Base-by-base conservation (phyloP, 352 stramenopile genomes). In the Phytophthora sansomeana region DNA sequence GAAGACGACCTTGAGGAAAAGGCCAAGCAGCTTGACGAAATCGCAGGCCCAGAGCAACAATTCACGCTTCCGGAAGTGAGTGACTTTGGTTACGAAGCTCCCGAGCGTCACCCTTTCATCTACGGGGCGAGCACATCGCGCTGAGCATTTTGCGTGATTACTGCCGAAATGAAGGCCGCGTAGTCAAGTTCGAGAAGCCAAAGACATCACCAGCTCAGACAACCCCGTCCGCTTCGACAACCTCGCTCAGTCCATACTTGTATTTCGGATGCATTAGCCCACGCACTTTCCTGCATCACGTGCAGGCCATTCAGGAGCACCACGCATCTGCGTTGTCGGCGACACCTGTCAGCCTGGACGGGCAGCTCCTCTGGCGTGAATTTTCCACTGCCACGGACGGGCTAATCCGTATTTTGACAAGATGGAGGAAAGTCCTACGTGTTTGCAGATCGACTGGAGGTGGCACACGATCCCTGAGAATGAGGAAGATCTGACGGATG, bases 131-230 rank as follows among this genome's bases (percentile, higher is more conserved):
- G 54, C 67, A 81, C 57, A 89, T 90, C 55, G 85, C 81, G 5
- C 49, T 92, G 24, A 80, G 72, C 7, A 91, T 92, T 49, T 42
- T 95, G 35, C 63, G 74, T 14, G 74, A 86, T 61, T 93, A 91
- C 52, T 90, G 85, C 63, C 84, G 80, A 62, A 88, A 93, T 55
- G 75, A 89, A 78, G 84, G 75, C 2, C 97, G 91, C 62, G 90
- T 98, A 11, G 84, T 92, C 26, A 93, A 84, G 29, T 99, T 99
- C 74, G 95, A 98, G 71, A 99, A 99, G 69, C 97, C 97, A 29
- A 98, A 99, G 69, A 99, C 97, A 3, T 92, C 81, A 4, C 96
- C 95, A 2, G 97, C 90, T 33, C 88, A 97, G 53, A 92, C 93
- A 41, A 61, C 75, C 8, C 82, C 96, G 24, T 90, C 85, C 36